Conservation (phyloP, 2,329 filamentous ascomycete genomes). For the Colletotrichum gigasporum region DNA sequence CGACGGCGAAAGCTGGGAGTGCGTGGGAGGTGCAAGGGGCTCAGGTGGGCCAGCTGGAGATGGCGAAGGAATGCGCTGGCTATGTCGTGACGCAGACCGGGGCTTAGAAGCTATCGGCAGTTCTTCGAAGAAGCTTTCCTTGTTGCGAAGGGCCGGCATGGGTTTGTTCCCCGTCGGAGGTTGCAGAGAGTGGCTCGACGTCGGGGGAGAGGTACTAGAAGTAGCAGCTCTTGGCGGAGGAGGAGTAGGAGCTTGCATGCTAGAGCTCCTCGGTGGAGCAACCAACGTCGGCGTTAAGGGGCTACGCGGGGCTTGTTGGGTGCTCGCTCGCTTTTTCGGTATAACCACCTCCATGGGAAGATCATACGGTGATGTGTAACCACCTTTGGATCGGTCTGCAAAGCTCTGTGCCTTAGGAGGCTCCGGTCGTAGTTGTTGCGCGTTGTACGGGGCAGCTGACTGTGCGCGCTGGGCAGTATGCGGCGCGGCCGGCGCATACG, state of each 20-base stretch:
- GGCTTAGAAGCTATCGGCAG: slow-evolving; percentile 71
- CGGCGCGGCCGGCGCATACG: slow-evolving; percentile 30
- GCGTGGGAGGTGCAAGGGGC: slow-evolving; percentile 41
- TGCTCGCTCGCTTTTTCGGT: slow-evolving; percentile 71
- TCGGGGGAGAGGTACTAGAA: slow-evolving; percentile 40
- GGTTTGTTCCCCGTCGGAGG: slow-evolving; percentile 44
- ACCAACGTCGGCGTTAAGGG: slow-evolving; percentile 47
- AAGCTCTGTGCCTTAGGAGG: slow-evolving; percentile 80
- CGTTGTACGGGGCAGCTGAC: slow-evolving; percentile 46
- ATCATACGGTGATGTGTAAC: slow-evolving; percentile 95
- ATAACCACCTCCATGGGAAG: slow-evolving; percentile 88
- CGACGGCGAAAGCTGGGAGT: slow-evolving; percentile 37
- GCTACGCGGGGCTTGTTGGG: slow-evolving; percentile 61
- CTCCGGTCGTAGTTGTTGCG: slow-evolving; percentile 52
- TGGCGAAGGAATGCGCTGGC: slow-evolving; percentile 54
- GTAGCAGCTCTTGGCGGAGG: slow-evolving; percentile 19
- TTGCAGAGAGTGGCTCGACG: slow-evolving; percentile 48
- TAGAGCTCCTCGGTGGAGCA: slow-evolving; percentile 69
- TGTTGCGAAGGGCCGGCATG: slow-evolving; percentile 46
- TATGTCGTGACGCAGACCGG: slow-evolving; percentile 68
- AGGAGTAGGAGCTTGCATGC: slow-evolving; percentile 54
- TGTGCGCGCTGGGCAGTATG: slow-evolving; percentile 37
- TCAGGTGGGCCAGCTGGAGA: slow-evolving; percentile 46
- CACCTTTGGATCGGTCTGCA: slow-evolving; percentile 87
- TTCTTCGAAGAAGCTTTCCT: slow-evolving; percentile 80